A percentile compares a stretch with the other conserved stretches of the same genome.
Conservation (phyloP, 2,329 filamentous ascomycete genomes). For the Alternaria arbusti region DNA sequence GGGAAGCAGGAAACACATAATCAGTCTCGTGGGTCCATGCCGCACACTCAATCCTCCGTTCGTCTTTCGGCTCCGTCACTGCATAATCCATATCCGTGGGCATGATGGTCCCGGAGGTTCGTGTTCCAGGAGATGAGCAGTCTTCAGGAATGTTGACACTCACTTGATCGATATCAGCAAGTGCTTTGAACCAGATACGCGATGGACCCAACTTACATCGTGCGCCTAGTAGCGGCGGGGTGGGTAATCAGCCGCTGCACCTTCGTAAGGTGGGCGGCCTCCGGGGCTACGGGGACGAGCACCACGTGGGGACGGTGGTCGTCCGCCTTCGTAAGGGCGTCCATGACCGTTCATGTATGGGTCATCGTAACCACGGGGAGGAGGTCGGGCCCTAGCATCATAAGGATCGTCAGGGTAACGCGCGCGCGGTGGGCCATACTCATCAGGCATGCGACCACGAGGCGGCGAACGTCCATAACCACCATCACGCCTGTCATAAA, state of each 20-base stretch:
- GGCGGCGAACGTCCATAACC: slow-evolving; percentile 65
- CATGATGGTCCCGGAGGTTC: background rate
- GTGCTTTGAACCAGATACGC: background rate
- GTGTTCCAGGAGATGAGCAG: background rate
- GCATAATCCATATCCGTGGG: slow-evolving; percentile 9
- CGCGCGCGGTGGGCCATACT: slow-evolving; percentile 69
- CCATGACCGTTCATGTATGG: slow-evolving; percentile 67
- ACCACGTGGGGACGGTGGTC: slow-evolving; percentile 52
- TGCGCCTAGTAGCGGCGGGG: slow-evolving; percentile 45
- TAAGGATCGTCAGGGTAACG: slow-evolving; percentile 79
- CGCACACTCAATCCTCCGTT: slow-evolving; percentile 7
- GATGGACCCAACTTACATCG: slow-evolving; percentile 1
- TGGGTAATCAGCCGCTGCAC: slow-evolving; percentile 54
- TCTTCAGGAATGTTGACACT: background rate
- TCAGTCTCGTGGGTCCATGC: slow-evolving; percentile 9
- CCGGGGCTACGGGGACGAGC: slow-evolving; percentile 56
- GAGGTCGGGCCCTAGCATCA: slow-evolving; percentile 59
- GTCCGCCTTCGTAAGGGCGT: slow-evolving; percentile 59
- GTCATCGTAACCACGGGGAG: slow-evolving; percentile 63
- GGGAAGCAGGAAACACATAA: background rate
- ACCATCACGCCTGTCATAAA: slow-evolving; percentile 77
- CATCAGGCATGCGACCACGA: slow-evolving; percentile 78
- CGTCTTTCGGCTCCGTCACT: slow-evolving; percentile 7
- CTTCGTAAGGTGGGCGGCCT: slow-evolving; percentile 65
- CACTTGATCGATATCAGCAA: slow-evolving; percentile 6